phyloP scores from a whole-genome alignment of 495 filamentous ascomycete genomes.

The Friedmanniomyces endolithicus region DNA sequence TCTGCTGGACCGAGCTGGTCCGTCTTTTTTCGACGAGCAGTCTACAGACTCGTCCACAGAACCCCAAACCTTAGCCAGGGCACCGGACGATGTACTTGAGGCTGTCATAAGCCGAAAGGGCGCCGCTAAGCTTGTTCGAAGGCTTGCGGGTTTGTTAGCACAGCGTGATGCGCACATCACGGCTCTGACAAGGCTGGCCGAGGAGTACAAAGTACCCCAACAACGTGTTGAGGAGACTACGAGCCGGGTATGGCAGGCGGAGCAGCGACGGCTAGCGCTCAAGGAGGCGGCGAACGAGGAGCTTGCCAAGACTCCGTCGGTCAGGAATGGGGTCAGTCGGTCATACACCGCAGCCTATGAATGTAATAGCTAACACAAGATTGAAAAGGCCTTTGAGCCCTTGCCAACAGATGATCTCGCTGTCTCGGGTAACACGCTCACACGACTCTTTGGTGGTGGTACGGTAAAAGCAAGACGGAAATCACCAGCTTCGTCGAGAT shows the following conservation, averaged over 20 bases:
- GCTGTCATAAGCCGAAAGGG: conserved; percentile 12
- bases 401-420: neutral
- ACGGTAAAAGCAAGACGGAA: neutral
- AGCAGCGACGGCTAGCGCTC: conserved; percentile 10
- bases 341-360: neutral
- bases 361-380: neutral
- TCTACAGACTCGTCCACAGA: neutral
- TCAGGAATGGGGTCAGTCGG: conserved; percentile 3
- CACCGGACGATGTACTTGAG: conserved; percentile 4
- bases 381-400: neutral
- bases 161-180: conserved; percentile 20
- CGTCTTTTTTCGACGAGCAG: conserved; percentile 17
- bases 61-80: conserved; percentile 13
- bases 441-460: conserved; percentile 5
- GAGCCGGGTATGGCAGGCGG: conserved; percentile 7
- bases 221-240: conserved; percentile 9
- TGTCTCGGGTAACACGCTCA: neutral
- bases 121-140: conserved; percentile 4
- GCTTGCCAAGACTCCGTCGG: neutral
- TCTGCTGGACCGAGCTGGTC: conserved; percentile 10
- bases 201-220: conserved; percentile 15
- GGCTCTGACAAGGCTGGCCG: conserved; percentile 15
- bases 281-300: conserved; percentile 4
- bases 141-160: conserved; percentile 11
- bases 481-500: conserved; percentile 11